Evolutionary conservation across 106 monocot species (phyloP), one percentile per base, ranked within the genome.

Genomic region (Platanthera guangdongensis): DNA sequence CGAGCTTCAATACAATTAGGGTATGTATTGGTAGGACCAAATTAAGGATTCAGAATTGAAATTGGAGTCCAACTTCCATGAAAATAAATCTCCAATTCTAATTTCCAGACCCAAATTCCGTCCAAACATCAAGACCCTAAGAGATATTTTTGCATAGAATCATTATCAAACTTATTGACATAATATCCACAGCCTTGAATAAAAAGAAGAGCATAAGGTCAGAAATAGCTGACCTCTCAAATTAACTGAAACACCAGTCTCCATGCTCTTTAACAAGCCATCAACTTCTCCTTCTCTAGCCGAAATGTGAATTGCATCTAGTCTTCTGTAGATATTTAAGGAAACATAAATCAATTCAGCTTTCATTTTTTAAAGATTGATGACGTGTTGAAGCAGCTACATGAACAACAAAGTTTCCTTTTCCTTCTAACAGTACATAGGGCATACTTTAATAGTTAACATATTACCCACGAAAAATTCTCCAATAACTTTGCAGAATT

Each of bases 251-350:
- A 80, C 79, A 47, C 87, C 89, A 83, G 82, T 81, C 54, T 84
- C 86, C 19, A 92, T 78, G 51, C 78, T 84, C 50, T 71, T 88
- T 19, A 79, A 67, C 53, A 95, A 75, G 68, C 81, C 80, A 71
- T 89, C 83, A 51, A 51, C 70, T 25, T 86, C 81, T 62, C 95
- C 95, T 85, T 95, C 95, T 80, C 92, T 87, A 62, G 92, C 95
- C 65, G 81, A 82, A 28, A 79, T 79, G 77, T 95, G 88, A 65
- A 86, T 80, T 47, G 75, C 87, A 68, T 85, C 90, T 49, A 90
- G 74, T 70, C 79, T 87, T 83, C 90, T 90, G 81, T 52, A 81
- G 74, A 64, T 15, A 71, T 68, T 10, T 28, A 74, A 63, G 60
- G 18, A n/a, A 69, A 63, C 62, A 65, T 59, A 51, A 45, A 71